Conservation (phyloP, 78 protist species). For the Isochrysis galbana region DNA sequence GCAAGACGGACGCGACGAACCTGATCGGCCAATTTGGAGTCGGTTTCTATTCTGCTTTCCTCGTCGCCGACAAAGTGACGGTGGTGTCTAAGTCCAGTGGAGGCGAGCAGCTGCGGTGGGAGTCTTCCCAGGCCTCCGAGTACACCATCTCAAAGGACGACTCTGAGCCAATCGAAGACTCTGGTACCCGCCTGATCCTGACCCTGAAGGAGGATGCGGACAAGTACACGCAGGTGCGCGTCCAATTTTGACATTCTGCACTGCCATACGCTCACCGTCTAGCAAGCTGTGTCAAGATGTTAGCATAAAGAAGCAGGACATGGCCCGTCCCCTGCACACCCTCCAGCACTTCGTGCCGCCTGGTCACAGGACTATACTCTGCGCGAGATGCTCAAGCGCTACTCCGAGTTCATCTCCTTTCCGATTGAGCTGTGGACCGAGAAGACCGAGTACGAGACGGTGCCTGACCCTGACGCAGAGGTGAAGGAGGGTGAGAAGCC, state of each 20-base stretch:
- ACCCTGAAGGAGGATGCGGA: slow-evolving; percentile 56
- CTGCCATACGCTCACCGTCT: too few species aligned
- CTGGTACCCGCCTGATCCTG: slow-evolving; percentile 82
- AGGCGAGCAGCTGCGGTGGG: slow-evolving; percentile 91
- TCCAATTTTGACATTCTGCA: too few species aligned
- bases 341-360: too few species aligned
- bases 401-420: slow-evolving; percentile 91
- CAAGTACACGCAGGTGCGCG: slow-evolving; percentile 78
- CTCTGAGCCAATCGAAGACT: slow-evolving; percentile 65
- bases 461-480: slow-evolving; percentile 63
- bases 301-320: too few species aligned
- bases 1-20: neutral
- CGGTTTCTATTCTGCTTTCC: slow-evolving; percentile 96
- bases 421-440: slow-evolving; percentile 87
- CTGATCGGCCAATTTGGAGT: slow-evolving; percentile 95
- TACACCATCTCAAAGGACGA: slow-evolving; percentile 80
- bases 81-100: slow-evolving; percentile 88
- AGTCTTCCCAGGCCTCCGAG: slow-evolving; percentile 76
- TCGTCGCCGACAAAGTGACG: slow-evolving; percentile 92
- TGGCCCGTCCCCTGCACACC: too few species aligned
- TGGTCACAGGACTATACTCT: slow-evolving; percentile 70
- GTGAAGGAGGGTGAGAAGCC: slow-evolving; percentile 69
- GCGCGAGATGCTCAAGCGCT: slow-evolving; percentile 64
- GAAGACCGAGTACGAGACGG: slow-evolving; percentile 67
- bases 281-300: too few species aligned